Evolutionary conservation across 305 asterid genomes (phyloP).

Genomic region (Fraxinus angustifolia): DNA sequence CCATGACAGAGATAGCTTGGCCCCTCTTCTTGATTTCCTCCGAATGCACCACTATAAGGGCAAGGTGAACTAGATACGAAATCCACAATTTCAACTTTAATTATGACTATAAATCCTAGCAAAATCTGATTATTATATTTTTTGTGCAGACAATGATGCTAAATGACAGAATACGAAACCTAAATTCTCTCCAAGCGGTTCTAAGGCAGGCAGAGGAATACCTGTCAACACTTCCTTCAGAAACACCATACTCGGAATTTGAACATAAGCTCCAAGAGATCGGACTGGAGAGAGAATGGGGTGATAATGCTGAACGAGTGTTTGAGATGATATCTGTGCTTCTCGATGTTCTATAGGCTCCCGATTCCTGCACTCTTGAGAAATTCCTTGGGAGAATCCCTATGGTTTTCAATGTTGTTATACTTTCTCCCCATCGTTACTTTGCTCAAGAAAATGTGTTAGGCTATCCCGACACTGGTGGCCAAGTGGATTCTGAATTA

Average conservation of each 20-base stretch:
- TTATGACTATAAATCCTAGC: background rate
- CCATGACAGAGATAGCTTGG: slow-evolving; percentile 87
- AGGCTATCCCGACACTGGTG: slow-evolving; percentile 78
- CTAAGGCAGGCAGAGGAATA: slow-evolving; percentile 89
- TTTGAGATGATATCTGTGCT: slow-evolving; percentile 84
- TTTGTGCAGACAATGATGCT: slow-evolving; percentile 70
- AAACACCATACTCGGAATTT: slow-evolving; percentile 55
- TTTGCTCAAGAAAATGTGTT: slow-evolving; percentile 93
- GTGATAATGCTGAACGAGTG: slow-evolving; percentile 69
- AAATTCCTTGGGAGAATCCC: slow-evolving; percentile 83
- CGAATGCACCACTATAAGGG: slow-evolving; percentile 75
- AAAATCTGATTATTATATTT: background rate
- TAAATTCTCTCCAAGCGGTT: slow-evolving; percentile 60
- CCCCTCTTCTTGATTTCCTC: slow-evolving; percentile 87
- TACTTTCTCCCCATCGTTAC: slow-evolving; percentile 95
- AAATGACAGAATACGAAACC: slow-evolving; percentile 61
- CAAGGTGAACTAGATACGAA: slow-evolving; percentile 40
- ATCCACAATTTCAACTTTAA: background rate
- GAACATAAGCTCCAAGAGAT: slow-evolving; percentile 78
- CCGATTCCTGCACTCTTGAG: slow-evolving; percentile 83
- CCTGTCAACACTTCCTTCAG: slow-evolving; percentile 58
- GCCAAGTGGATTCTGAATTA: slow-evolving; percentile 42
- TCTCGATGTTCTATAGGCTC: slow-evolving; percentile 85
- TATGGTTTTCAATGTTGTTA: slow-evolving; percentile 91
- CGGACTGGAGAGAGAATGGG: slow-evolving; percentile 92